These are phyloP conservation scores for Tremellales sp. DNA, from an alignment of 1,284 basidiomycete genomes.

Conservation along the genomic window DNA sequence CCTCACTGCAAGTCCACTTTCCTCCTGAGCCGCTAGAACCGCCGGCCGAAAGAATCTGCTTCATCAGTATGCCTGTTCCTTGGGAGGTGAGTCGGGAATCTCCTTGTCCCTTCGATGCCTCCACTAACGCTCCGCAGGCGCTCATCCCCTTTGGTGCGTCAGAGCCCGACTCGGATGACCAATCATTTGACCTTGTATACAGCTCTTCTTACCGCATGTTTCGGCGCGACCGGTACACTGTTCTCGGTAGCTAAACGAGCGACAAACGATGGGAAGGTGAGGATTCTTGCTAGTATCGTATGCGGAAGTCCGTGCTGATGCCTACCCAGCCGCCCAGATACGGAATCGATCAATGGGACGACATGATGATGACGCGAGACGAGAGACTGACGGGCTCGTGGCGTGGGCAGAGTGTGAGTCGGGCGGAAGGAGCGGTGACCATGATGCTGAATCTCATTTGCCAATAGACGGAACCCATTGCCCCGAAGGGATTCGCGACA, in stretches of 20 bases:
- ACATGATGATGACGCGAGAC: slow-evolving; percentile 93
- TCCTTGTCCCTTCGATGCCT: not conserved
- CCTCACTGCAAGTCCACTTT: not conserved
- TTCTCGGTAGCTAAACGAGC: slow-evolving; percentile 69
- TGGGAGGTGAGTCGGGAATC: slow-evolving; percentile 59
- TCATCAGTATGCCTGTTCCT: slow-evolving; percentile 72
- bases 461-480: slow-evolving; percentile 62
- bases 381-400: slow-evolving; percentile 77
- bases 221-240: slow-evolving; percentile 80
- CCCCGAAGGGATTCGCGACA: slow-evolving; percentile 70
- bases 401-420: slow-evolving; percentile 75
- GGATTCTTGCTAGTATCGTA: slow-evolving; percentile 19
- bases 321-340: slow-evolving; percentile 71
- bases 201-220: slow-evolving; percentile 85
- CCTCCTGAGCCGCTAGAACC: not conserved
- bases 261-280: slow-evolving; percentile 85
- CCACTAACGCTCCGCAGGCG: slow-evolving; percentile 51
- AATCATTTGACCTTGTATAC: slow-evolving; percentile 3
- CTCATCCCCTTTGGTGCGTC: slow-evolving; percentile 81
- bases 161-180: not conserved
- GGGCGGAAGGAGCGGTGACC: not conserved
- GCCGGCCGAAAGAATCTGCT: not conserved
- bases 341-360: slow-evolving; percentile 80
- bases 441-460: not conserved
- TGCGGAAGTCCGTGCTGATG: not conserved